Evolutionary conservation across 2,329 filamentous ascomycete genomes (phyloP), one percentile per base, ranked within the genome.

Genomic region (Albifimbria verrucaria): DNA sequence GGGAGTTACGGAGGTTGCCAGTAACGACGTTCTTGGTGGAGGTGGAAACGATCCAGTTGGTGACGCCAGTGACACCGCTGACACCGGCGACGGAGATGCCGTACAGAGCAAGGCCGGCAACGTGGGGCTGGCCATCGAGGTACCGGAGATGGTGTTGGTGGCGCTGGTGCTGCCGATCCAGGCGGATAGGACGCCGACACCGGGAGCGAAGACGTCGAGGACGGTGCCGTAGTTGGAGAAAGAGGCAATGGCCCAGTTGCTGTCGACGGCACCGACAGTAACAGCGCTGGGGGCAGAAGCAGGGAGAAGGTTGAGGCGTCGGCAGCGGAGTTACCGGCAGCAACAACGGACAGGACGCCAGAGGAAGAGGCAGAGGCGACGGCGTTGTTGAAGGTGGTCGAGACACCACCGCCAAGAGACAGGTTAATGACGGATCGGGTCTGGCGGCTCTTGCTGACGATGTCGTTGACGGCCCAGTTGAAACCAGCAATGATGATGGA

Each of bases 91-190:
- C 68, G 10, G 72, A 72, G 52, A 85, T 69, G 45, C 72, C 65
- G 63, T 76, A 76, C 15, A 74, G 65, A 21, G 59, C 81, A 22
- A 88, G 71, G 23, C 85, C 85, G 26, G 78, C 74, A 54, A 87
- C 72, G 63, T 87, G 83, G 1, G 85, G 3, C 75, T 70, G 4
- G 84, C 81, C 83, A 87, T 87, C n/a, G 78, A 83, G 11, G 85
- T 88, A 32, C 85, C 85, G 15, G 74, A 79, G 62, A 85, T 75
- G 46, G 64, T 73, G 57, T 72, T 72, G 51, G 67, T 76, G 45
- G 78, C 74, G 17, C 64, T 69, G 53, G 64, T 72, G 64, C 66
- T 62, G 52, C 72, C 70, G 59, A 72, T 75, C 76, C 76, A 83
- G 6, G 82, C 65, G 44, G 75, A 79, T 5, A 76, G 63, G 51